Evolutionary conservation across 163 green algal genomes (phyloP).

Genomic region (Coccomyxa subellipsoidea): DNA sequence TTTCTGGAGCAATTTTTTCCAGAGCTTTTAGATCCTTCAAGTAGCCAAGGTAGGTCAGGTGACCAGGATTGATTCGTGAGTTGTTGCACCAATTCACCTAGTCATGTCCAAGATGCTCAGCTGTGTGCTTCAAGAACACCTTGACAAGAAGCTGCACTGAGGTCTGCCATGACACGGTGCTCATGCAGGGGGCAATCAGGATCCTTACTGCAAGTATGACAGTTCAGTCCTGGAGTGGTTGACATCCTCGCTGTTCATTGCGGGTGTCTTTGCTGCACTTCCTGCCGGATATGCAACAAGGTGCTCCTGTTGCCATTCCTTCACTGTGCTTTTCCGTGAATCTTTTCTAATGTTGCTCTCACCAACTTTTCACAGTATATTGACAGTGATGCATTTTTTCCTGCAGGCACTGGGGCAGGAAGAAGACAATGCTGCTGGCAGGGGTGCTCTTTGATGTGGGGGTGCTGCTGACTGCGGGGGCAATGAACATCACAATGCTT

Average conservation of each 20-base stretch:
- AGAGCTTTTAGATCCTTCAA: not conserved
- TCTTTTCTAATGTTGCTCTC: not conserved
- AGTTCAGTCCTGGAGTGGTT: slow-evolving; percentile 30
- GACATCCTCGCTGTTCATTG: slow-evolving; percentile 36
- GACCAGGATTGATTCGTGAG: too few relatives aligned
- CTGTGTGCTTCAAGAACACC: too few relatives aligned
- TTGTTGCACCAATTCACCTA: too few relatives aligned
- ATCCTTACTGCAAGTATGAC: slow-evolving; percentile 34
- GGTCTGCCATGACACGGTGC: not conserved
- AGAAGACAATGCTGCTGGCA: slow-evolving; percentile 29
- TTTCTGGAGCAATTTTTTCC: not conserved
- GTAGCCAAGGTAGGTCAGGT: not conserved
- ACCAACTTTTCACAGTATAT: not conserved
- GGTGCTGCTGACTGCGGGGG: slow-evolving; percentile 22
- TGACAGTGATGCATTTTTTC: not conserved
- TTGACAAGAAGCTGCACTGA: too few relatives aligned
- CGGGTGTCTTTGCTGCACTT: slow-evolving; percentile 27
- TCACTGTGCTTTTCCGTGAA: not conserved
- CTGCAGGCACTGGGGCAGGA: slow-evolving; percentile 14
- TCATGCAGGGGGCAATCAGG: not conserved
- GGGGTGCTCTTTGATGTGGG: slow-evolving; percentile 30
- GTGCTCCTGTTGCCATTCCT: not conserved
- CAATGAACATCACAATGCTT: slow-evolving; percentile 18
- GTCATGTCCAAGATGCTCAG: too few relatives aligned
- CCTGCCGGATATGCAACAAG: slow-evolving; percentile 23